Conservation (phyloP, 495 filamentous ascomycete species). For the Letharia lupina region DNA sequence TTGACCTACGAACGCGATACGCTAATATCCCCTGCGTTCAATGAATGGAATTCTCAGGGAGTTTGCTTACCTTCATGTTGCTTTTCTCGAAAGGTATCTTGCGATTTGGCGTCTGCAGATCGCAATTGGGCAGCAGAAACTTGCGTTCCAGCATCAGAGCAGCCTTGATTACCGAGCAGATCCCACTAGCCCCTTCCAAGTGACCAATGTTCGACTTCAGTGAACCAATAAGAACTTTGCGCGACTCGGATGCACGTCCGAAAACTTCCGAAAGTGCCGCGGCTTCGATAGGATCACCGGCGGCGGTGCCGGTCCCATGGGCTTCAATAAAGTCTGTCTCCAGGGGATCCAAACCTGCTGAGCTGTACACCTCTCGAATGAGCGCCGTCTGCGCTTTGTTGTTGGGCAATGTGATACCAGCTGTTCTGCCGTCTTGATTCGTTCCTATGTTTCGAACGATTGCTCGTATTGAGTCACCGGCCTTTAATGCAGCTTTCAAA, state of each 20-base stretch:
- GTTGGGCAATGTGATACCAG: conserved; percentile 37
- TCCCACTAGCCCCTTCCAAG: conserved; percentile 43
- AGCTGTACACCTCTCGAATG: conserved; percentile 35
- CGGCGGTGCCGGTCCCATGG: conserved; percentile 9
- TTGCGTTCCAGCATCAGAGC: conserved; percentile 43
- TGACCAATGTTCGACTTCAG: conserved; percentile 49
- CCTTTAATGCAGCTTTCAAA: conserved; percentile 31
- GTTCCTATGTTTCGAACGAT: conserved; percentile 21
- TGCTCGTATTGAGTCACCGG: conserved; percentile 37
- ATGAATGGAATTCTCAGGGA: no score
- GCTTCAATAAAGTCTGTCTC: conserved; percentile 40
- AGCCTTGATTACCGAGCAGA: conserved; percentile 51
- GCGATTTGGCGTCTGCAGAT: conserved; percentile 30
- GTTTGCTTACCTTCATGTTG: not conserved
- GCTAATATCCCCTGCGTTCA: no score
- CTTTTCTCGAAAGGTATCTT: not conserved
- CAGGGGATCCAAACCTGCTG: conserved; percentile 29
- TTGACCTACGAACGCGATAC: no score
- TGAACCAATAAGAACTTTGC: conserved; percentile 32
- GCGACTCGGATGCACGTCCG: not conserved
- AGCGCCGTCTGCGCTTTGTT: conserved; percentile 31
- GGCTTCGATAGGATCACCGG: conserved; percentile 19
- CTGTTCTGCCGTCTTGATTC: conserved; percentile 46
- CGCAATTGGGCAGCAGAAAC: conserved; percentile 44
- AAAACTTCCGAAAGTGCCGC: conserved; percentile 7